Evolutionary conservation across 2,329 filamentous ascomycete species (phyloP).

Genomic region (Botrytis elliptica): DNA sequence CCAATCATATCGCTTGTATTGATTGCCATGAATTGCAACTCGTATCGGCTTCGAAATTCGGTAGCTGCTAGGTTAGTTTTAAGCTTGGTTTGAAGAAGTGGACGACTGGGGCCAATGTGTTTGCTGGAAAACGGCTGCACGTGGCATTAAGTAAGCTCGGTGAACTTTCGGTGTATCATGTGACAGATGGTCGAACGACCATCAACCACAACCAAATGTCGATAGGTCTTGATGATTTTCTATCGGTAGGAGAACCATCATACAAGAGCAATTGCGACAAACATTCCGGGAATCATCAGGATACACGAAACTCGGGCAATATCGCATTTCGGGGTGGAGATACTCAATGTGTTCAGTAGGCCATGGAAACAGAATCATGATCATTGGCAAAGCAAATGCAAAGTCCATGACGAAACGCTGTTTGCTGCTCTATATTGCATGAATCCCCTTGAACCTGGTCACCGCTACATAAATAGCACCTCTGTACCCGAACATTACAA

Average conservation of each 20-base stretch:
- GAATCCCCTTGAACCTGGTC: neutral
- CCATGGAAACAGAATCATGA: neutral
- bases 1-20: slow-evolving; percentile 5
- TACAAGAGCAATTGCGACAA: neutral
- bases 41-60: slow-evolving; percentile 23
- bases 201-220: neutral
- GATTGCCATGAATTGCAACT: slow-evolving; percentile 8
- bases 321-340: neutral
- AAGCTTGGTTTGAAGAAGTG: slow-evolving; percentile 4
- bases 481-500: neutral
- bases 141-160: neutral
- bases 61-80: slow-evolving; percentile 17
- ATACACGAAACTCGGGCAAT: neutral
- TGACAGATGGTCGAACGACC: neutral
- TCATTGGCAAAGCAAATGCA: neutral
- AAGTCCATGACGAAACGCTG: neutral
- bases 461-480: neutral
- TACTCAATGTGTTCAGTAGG: neutral
- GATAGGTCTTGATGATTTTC: too few species aligned
- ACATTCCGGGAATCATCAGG: neutral
- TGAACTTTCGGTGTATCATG: slow-evolving; percentile 1
- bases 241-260: too few species aligned
- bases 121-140: neutral
- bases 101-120: neutral
- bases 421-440: neutral